Percentiles rank a stretch among this genome's conserved stretches.
These are phyloP conservation scores for Candida vaughaniae DNA, from an alignment of 805 yeast genomes.

Conservation along the genomic window DNA sequence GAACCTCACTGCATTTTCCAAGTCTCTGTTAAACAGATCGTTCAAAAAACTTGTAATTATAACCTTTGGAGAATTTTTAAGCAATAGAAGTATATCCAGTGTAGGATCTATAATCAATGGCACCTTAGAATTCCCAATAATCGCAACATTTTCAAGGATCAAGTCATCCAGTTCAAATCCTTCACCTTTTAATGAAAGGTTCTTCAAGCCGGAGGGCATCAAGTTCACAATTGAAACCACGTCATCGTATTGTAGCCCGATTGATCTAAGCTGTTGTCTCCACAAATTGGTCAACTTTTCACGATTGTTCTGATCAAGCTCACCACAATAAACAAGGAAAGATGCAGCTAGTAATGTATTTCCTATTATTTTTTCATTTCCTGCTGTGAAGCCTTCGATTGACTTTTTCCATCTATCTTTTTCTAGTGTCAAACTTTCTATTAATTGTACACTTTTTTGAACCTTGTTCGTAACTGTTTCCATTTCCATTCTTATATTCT, in stretches of 20 bases:
- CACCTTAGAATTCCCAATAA: conserved; percentile 40
- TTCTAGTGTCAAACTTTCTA: conserved; percentile 66
- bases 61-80: conserved; percentile 40
- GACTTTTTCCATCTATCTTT: conserved; percentile 71
- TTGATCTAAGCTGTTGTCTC: conserved; percentile 30
- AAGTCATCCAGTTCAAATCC: conserved; percentile 19
- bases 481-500: conserved; percentile 73
- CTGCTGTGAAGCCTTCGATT: conserved; percentile 48
- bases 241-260: conserved; percentile 6
- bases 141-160: conserved; percentile 57
- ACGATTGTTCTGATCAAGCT: conserved; percentile 50
- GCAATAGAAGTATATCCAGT: conserved; percentile 40
- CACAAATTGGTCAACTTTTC: conserved; percentile 30
- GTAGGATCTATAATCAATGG: conserved; percentile 78
- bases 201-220: conserved; percentile 3
- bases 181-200: neutral
- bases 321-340: conserved; percentile 60
- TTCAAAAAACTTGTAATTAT: conserved; percentile 70
- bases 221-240: conserved; percentile 7
- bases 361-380: conserved; percentile 55
- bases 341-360: conserved; percentile 65
- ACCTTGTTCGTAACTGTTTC: conserved; percentile 57
- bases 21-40: conserved; percentile 58
- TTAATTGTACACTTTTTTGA: conserved; percentile 56
- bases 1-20: conserved; percentile 81